Evolutionary conservation across 139 green algal species (phyloP).

Genomic region (Chlamydomonas schloesseri): DNA sequence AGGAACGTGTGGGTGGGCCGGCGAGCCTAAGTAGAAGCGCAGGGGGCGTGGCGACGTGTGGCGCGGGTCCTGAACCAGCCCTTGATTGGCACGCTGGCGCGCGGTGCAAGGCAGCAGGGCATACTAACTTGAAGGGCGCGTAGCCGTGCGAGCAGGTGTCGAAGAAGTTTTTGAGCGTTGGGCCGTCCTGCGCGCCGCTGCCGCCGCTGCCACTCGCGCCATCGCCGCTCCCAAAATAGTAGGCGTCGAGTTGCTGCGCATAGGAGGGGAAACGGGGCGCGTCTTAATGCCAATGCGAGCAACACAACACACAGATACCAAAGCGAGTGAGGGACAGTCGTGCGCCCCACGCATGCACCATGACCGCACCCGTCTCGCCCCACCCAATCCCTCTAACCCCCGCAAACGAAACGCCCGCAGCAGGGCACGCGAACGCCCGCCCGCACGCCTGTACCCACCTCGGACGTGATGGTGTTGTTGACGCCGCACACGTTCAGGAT

Average conservation of each 20-base stretch:
- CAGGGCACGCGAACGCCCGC: background rate
- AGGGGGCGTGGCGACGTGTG: background rate
- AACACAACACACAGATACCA: too few relatives aligned
- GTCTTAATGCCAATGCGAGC: too few relatives aligned
- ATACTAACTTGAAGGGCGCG: background rate
- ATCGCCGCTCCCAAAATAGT: background rate
- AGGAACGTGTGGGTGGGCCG: too few relatives aligned
- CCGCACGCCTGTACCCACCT: background rate
- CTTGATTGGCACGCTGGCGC: too few relatives aligned
- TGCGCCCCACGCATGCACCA: background rate
- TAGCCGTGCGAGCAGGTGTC: background rate
- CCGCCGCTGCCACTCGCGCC: too few relatives aligned
- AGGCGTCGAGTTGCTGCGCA: background rate
- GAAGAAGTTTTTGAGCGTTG: constrained; percentile 19
- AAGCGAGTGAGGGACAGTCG: background rate
- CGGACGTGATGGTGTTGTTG: background rate
- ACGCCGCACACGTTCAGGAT: constrained; percentile 24
- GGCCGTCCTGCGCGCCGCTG: background rate
- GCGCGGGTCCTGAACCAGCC: too few relatives aligned
- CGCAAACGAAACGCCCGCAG: background rate
- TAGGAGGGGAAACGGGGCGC: too few relatives aligned
- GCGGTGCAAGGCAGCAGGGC: too few relatives aligned
- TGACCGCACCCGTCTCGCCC: background rate
- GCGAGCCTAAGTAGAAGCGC: too few relatives aligned
- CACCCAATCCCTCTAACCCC: too few relatives aligned